These are phyloP conservation scores for Xylaria longipes DNA, from an alignment of 495 filamentous ascomycete genomes.

Conservation along the genomic window DNA sequence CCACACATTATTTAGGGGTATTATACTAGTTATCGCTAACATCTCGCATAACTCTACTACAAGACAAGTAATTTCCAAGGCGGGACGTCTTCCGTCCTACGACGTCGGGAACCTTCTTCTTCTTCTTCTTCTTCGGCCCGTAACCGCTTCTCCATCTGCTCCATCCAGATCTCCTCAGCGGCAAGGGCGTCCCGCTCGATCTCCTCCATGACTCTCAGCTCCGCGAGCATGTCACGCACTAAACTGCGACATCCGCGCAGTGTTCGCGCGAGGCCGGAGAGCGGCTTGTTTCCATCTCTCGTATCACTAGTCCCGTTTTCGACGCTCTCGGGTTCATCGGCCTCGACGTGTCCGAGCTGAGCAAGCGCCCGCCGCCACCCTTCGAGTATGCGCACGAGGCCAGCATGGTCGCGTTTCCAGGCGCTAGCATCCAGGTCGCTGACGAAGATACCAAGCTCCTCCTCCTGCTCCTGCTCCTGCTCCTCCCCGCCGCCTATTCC, in stretches of 20 bases:
- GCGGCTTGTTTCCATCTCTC: not conserved
- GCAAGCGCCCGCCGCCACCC: conserved; percentile 47
- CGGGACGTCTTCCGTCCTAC: conserved; percentile 31
- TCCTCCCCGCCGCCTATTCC: not conserved
- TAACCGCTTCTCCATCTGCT: conserved; percentile 47
- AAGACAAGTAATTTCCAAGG: conserved; percentile 39
- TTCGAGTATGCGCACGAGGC: conserved; percentile 49
- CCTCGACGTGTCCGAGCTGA: conserved; percentile 39
- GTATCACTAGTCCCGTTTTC: not conserved
- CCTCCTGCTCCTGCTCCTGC: conserved; percentile 18
- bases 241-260: conserved; percentile 46
- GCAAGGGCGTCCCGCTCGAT: conserved; percentile 53
- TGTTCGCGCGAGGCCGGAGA: conserved; percentile 47
- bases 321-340: not conserved
- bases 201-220: conserved; percentile 54
- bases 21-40: not conserved
- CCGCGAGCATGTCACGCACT: conserved; percentile 54
- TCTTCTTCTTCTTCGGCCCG: conserved; percentile 35
- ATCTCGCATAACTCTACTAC: not conserved
- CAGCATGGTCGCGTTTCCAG: conserved; percentile 54
- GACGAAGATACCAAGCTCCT: conserved; percentile 43
- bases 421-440: conserved; percentile 44
- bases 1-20: not conserved
- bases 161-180: conserved; percentile 57
- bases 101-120: conserved; percentile 25